Evolutionary conservation across 1,284 basidiomycete genomes (phyloP).

Genomic region (Boletellus deceptivus): DNA sequence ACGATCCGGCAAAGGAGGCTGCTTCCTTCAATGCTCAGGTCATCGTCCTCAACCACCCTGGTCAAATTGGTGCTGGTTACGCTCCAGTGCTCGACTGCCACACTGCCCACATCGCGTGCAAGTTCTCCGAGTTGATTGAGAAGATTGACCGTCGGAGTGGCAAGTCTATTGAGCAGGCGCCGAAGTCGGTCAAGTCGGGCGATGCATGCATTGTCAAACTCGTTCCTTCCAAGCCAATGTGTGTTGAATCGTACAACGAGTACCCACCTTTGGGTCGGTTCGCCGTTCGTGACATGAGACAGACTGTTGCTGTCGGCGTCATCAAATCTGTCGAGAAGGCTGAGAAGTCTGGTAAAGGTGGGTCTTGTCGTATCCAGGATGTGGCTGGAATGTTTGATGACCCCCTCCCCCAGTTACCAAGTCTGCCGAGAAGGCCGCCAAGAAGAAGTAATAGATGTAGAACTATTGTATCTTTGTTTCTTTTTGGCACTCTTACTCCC

Average conservation of each 20-base stretch:
- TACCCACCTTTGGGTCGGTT: constrained; percentile 99
- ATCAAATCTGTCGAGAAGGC: constrained; percentile 96
- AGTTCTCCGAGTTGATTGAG: constrained; percentile 96
- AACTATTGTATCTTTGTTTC: constrained; percentile 46
- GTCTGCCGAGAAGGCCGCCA: constrained; percentile 92
- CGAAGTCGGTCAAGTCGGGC: constrained; percentile 98
- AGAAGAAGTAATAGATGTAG: constrained; percentile 94
- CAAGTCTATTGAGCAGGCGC: constrained; percentile 83
- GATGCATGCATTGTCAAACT: constrained; percentile 98
- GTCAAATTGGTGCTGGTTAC: constrained; percentile 98
- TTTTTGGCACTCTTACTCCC: constrained; percentile 44
- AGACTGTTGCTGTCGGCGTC: constrained; percentile 96
- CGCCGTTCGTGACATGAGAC: constrained; percentile 97
- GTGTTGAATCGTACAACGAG: constrained; percentile 95
- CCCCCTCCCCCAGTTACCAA: constrained; percentile 68
- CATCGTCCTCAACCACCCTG: constrained; percentile 99
- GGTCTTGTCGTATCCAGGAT: constrained; percentile 22
- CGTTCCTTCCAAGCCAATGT: constrained; percentile 96
- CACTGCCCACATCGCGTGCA: constrained; percentile 99
- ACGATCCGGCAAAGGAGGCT: constrained; percentile 99
- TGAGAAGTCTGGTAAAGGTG: constrained; percentile 83
- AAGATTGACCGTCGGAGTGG: constrained; percentile 99
- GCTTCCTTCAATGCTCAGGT: constrained; percentile 99
- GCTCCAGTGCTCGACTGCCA: constrained; percentile 99
- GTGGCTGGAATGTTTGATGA: constrained; percentile 16